phyloP scores from a whole-genome alignment of 768 basidiomycete species.

The Heimioporus sp. region DNA sequence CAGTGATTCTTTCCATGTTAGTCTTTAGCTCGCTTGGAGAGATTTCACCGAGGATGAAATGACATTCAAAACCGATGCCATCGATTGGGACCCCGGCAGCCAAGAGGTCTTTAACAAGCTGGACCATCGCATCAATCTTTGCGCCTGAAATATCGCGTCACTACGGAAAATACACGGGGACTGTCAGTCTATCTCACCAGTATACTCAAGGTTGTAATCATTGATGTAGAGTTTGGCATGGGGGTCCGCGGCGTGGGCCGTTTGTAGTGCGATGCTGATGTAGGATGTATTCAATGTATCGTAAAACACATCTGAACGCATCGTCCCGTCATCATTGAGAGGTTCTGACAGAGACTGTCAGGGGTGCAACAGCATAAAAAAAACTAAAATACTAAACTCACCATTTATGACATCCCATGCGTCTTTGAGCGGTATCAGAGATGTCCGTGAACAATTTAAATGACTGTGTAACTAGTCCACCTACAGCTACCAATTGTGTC shows the following conservation, averaged over 20 bases:
- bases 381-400: not conserved
- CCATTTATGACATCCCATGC: conserved; percentile 24
- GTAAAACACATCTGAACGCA: conserved; percentile 51
- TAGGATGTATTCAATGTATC: conserved; percentile 47
- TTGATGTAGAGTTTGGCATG: conserved; percentile 34
- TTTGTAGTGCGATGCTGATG: conserved; percentile 47
- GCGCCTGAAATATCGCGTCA: not conserved
- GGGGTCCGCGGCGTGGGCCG: conserved; percentile 30
- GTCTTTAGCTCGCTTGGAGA: conserved; percentile 42
- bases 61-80: conserved; percentile 60
- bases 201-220: conserved; percentile 26
- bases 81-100: conserved; percentile 51
- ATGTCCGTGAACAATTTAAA: not conserved
- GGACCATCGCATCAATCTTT: conserved; percentile 47
- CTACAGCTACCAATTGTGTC: conserved; percentile 6
- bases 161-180: not conserved
- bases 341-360: conserved; percentile 7
- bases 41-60: conserved; percentile 58
- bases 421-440: conserved; percentile 6
- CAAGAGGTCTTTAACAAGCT: conserved; percentile 50
- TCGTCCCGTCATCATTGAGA: conserved; percentile 57
- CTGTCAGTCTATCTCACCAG: conserved; percentile 12
- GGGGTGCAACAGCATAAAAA: not conserved
- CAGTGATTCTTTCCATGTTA: conserved; percentile 51
- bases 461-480: not conserved